Conservation (phyloP, 2,329 filamentous ascomycete genomes). For the Graphiopsis chlorocephala region DNA sequence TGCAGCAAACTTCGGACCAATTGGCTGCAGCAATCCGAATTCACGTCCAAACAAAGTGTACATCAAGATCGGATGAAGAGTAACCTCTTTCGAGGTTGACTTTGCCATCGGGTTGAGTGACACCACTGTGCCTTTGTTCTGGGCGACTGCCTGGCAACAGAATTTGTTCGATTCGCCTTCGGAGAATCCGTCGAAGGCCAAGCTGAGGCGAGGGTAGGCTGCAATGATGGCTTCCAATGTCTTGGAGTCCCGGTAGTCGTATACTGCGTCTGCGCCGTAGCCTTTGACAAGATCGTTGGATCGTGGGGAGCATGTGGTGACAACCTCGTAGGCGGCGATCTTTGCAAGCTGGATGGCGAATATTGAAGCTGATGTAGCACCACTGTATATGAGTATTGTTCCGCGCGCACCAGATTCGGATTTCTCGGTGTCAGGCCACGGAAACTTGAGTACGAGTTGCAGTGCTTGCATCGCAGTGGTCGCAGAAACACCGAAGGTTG, state of each 20-base stretch:
- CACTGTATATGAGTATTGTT: conserved; percentile 49
- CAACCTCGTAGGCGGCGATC: conserved; percentile 23
- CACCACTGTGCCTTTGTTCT: not conserved
- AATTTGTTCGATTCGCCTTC: not conserved
- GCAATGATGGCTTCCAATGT: conserved; percentile 11
- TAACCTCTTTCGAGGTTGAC: not conserved
- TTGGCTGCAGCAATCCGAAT: not conserved
- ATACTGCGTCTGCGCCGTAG: conserved; percentile 48
- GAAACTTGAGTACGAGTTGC: conserved; percentile 34
- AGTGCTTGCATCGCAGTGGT: conserved; percentile 38
- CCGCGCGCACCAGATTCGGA: not conserved
- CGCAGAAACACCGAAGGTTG: conserved; percentile 49
- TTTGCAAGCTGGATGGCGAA: conserved; percentile 49
- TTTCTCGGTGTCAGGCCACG: conserved; percentile 40
- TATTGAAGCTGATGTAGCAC: conserved; percentile 46
- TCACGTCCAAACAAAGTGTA: not conserved
- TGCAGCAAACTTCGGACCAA: not conserved
- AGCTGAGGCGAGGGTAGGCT: not conserved
- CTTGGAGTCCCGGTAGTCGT: conserved; percentile 49
- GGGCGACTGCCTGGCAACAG: not conserved
- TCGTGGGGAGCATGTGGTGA: conserved; percentile 46
- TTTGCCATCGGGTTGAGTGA: not conserved
- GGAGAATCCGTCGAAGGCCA: not conserved
- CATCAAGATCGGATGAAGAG: not conserved
- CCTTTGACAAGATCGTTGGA: conserved; percentile 48